Base-by-base conservation (phyloP, 2,329 filamentous ascomycete species). In the Botrytis elliptica region DNA sequence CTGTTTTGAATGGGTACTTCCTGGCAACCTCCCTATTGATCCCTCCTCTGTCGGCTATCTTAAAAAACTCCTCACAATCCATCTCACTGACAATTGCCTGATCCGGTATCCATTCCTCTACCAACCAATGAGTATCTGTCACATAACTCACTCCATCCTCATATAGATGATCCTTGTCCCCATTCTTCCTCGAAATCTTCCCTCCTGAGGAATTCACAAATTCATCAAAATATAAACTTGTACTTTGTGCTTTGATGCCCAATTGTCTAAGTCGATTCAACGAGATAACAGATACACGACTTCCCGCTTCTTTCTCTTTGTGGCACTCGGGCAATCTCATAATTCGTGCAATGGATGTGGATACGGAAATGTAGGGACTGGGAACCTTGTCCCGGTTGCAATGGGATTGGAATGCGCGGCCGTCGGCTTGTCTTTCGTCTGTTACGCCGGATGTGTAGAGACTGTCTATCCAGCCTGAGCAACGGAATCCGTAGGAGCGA, bases 81-180 rank as follows among this genome's bases (percentile, higher is more conserved):
- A 71, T 66, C 22, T 71, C 60, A 1, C 44, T 18, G 46, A 71
- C 38, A 20, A 71, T 65, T 7, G 70, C 46, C 44, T 36, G 38
- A 40, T 44, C 46, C 4, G 60, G 70, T 10, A 71, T 42, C 70
- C 46, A 57, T 7, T 25, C 20, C 10, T 71, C 16, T 1, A 71
- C 20, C 38, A 71, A 59, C 70, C 70, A 71, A 57, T 71, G 70
- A 12, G 7, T 52, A 5, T 44, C 14, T 29, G 70, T 71, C n/a
- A 66, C 46, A 71, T 38, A 71, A 3, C 33, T 36, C 5, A 65
- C 22, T 12, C 40, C 38, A 22, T 33, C 4, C 1, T 22, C 16
- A 44, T 44, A 44, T 42, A 14, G 12, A 16, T 42, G 40, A 59
- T 0, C 7, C 9, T 1, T 14, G 33, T 4, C 4, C 12, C 67